Evolutionary conservation across 768 basidiomycete species (phyloP).

Genomic region (Macrocybe gigantea): DNA sequence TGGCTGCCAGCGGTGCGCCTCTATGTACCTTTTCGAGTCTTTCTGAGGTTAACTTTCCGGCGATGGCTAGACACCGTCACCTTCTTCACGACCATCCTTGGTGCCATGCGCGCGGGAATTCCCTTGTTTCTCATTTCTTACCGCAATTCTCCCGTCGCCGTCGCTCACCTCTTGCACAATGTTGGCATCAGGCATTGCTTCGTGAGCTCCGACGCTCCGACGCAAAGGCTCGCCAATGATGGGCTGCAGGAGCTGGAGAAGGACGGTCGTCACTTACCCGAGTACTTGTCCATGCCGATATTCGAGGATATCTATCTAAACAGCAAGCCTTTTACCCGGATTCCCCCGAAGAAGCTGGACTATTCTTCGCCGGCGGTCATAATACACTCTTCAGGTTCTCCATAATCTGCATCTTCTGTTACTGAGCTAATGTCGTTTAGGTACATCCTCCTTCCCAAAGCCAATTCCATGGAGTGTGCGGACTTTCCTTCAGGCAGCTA

Average conservation of each 20-base stretch:
- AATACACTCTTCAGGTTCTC: constrained; percentile 18
- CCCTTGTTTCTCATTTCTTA: constrained; percentile 24
- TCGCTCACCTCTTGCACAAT: constrained; percentile 31
- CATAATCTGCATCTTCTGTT: neutral
- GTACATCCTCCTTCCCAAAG: constrained; percentile 20
- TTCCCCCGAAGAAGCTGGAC: constrained; percentile 5
- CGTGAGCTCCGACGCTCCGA: constrained; percentile 3
- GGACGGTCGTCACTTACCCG: neutral
- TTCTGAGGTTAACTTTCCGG: neutral
- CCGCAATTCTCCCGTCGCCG: constrained; percentile 34
- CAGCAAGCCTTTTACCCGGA: neutral
- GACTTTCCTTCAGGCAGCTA: constrained; percentile 8
- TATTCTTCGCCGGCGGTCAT: constrained; percentile 5
- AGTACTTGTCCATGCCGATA: constrained; percentile 5
- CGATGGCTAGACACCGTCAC: constrained; percentile 21
- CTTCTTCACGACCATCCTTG: constrained; percentile 21
- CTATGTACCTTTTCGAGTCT: neutral
- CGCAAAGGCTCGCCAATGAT: constrained; percentile 2
- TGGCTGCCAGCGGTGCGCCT: constrained; percentile 7
- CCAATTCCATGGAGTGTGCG: constrained; percentile 12
- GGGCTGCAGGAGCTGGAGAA: neutral
- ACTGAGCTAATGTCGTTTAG: constrained; percentile 2
- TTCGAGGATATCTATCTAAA: constrained; percentile 9
- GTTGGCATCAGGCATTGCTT: constrained; percentile 10
- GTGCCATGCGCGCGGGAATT: constrained; percentile 28